Evolutionary conservation across 2,329 filamentous ascomycete species (phyloP).

Genomic region (Colletotrichum sp.): DNA sequence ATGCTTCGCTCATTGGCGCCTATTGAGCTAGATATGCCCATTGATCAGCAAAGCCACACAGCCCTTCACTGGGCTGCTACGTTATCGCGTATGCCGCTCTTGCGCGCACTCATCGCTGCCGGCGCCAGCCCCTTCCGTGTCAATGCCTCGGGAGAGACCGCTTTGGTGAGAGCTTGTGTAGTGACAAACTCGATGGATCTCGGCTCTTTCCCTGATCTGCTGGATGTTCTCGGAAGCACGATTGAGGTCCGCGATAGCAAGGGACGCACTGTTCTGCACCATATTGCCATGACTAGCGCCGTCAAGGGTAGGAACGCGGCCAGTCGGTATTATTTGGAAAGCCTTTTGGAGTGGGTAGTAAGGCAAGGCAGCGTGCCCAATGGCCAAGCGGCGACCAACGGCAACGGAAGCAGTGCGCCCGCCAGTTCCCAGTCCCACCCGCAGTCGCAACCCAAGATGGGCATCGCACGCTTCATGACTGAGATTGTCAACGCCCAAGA

Average conservation of each 20-base stretch:
- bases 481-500: constrained; percentile 97
- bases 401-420: constrained; percentile 33
- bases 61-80: constrained; percentile 97
- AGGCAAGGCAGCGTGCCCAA: constrained; percentile 75
- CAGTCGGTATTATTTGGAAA: constrained; percentile 95
- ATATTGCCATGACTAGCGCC: constrained; percentile 94
- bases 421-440: constrained; percentile 43
- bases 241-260: constrained; percentile 91
- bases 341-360: constrained; percentile 91
- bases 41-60: constrained; percentile 88
- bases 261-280: constrained; percentile 90
- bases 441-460: constrained; percentile 68
- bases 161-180: constrained; percentile 88
- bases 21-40: constrained; percentile 87
- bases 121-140: constrained; percentile 89
- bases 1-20: constrained; percentile 78
- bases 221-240: constrained; percentile 87
- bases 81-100: constrained; percentile 80
- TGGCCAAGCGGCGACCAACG: constrained; percentile 46
- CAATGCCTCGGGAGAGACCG: constrained; percentile 89
- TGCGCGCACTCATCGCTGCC: constrained; percentile 80
- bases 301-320: constrained; percentile 92
- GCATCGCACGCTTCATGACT: constrained; percentile 90
- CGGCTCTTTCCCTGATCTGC: constrained; percentile 85
- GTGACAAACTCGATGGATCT: constrained; percentile 96